Evolutionary conservation across 192 early-diverging fungal genomes (phyloP), one percentile per base, ranked within the genome.

Genomic region (Gorgonomyces haynaldii): DNA sequence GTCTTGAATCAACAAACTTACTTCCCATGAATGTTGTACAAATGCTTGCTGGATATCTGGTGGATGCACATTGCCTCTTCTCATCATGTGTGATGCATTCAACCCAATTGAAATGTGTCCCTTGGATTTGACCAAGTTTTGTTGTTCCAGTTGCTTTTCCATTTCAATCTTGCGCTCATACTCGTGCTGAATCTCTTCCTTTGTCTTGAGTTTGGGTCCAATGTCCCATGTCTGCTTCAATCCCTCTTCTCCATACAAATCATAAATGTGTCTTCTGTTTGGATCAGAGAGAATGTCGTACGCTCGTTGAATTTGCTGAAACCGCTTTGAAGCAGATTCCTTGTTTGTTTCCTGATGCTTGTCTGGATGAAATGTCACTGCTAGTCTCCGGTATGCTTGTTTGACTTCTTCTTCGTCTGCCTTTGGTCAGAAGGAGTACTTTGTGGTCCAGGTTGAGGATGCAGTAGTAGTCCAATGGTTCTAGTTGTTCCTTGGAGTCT

Each of bases 1-100:
- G 39, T 48, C 13, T 8, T 9, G 0, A 27, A 13, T 30, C 10
- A 19, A 21, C 10, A 7, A 21, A 29, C 51, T 16, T 28, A 72
- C 70, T 52, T 76, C 69, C 74, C 74, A 76, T 1, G 70, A 66
- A 49, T 76, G 74, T 42, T 61, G 62, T 0, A 76, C 69, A 21
- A 65, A 57, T 3, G 67, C 69, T 24, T 62, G 55, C 16, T 36
- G 57, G 6, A 71, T 49, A 29, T 61, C 61, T 4, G 61, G 67
- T 7, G 35, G 6, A 15, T 19, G 28, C 3, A 26, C 46, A 10
- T 25, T 24, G 31, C 29, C 31, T 42, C 20, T 43, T 52, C 38
- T 43, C 42, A 15, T 51, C 17, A 9, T 19, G 39, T 19, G 21
- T 9, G 13, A 56, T 27, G 69, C 74, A 50, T 76, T 58, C n/a